A percentile compares a stretch with the other conserved stretches of the same genome.
phyloP scores from a whole-genome alignment of 2,329 filamentous ascomycete species.

The Neofusicoccum umdonicola region DNA sequence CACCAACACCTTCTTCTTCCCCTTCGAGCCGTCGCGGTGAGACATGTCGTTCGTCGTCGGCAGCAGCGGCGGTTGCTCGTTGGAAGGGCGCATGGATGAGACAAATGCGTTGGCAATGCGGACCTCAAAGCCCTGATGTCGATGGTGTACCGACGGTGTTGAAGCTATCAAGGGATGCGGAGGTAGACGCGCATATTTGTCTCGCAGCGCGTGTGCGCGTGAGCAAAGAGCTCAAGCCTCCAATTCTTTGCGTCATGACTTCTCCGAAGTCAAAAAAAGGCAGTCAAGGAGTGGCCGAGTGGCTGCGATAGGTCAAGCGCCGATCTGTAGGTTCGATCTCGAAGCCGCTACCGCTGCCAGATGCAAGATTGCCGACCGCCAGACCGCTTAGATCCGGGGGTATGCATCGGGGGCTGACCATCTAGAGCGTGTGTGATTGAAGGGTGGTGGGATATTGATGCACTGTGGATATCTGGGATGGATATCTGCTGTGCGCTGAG shows the following conservation, averaged over 20 bases:
- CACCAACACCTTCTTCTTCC: slow-evolving; percentile 38
- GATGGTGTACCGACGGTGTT: not conserved
- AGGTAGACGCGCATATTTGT: not conserved
- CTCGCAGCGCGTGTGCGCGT: not conserved
- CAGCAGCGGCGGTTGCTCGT: not conserved
- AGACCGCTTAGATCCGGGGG: not conserved
- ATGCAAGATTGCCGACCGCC: not conserved
- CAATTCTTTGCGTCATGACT: slow-evolving; percentile 15
- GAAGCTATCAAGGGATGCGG: not conserved
- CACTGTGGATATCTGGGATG: too few relatives aligned
- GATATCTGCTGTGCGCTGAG: too few relatives aligned
- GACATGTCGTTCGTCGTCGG: slow-evolving; percentile 6
- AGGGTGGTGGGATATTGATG: too few relatives aligned
- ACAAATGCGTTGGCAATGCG: not conserved
- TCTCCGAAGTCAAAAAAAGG: not conserved
- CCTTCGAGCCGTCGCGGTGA: not conserved
- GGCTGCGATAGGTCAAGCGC: slow-evolving; percentile 3
- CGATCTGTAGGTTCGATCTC: slow-evolving; percentile 6
- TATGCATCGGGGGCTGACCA: not conserved
- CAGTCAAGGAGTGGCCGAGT: not conserved
- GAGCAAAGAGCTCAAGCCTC: not conserved
- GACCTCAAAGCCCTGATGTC: not conserved
- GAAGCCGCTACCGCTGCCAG: not conserved
- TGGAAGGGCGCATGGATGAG: not conserved
- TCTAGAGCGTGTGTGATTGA: too few relatives aligned